These are phyloP conservation scores for Paraphaeosphaeria minitans DNA, from an alignment of 2,329 filamentous ascomycete genomes.

Conservation along the genomic window DNA sequence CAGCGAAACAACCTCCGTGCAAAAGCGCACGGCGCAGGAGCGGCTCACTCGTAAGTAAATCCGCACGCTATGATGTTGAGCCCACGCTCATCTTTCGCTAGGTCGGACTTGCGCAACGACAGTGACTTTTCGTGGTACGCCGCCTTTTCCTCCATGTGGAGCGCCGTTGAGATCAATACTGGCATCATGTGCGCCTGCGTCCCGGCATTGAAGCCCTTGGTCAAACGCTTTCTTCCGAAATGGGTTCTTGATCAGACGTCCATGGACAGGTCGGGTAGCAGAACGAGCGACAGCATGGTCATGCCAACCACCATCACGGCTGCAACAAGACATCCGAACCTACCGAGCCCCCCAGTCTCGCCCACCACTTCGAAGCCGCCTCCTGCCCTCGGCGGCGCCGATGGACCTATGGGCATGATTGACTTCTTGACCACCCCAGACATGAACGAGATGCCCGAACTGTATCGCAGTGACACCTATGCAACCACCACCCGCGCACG, in stretches of 20 bases:
- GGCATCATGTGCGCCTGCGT: conserved; percentile 91
- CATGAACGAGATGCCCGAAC: conserved; percentile 40
- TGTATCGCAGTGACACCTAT: conserved; percentile 46
- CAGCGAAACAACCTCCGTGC: conserved; percentile 53
- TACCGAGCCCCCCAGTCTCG: conserved; percentile 27
- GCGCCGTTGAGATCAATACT: conserved; percentile 85
- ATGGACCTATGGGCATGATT: conserved; percentile 52
- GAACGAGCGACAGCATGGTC: conserved; percentile 36
- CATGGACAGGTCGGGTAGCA: conserved; percentile 33
- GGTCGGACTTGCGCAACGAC: conserved; percentile 44
- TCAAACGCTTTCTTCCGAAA: conserved; percentile 65
- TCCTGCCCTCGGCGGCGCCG: conserved; percentile 24
- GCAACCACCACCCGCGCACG: conserved; percentile 25
- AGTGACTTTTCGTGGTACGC: conserved; percentile 71
- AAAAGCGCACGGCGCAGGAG: neutral
- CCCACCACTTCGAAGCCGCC: conserved; percentile 30
- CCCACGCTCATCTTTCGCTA: neutral
- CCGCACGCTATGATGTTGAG: conserved; percentile 31
- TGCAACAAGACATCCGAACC: conserved; percentile 27
- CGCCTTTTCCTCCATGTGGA: conserved; percentile 90
- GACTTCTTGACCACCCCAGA: conserved; percentile 61
- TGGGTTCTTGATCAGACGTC: conserved; percentile 58
- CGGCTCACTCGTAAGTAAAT: neutral
- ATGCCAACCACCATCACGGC: conserved; percentile 31
- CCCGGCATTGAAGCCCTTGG: conserved; percentile 87